These are phyloP conservation scores for Capsicum baccatum DNA, from an alignment of 257 asterid species.

Conservation along the genomic window DNA sequence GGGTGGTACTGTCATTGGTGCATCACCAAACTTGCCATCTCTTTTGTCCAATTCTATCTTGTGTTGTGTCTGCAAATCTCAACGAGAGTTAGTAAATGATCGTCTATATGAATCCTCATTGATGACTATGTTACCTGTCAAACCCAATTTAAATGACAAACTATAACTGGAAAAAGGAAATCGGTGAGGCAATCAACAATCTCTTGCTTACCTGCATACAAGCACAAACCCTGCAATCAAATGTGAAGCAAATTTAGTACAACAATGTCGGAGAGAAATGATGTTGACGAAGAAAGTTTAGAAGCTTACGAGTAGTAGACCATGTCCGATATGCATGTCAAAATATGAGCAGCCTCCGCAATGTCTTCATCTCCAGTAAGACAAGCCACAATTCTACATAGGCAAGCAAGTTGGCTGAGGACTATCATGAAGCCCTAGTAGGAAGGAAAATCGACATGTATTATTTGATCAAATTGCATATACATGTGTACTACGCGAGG, in stretches of 20 bases:
- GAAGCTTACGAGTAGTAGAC: slow-evolving; percentile 42
- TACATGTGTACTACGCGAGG: background rate
- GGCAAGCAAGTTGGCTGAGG: slow-evolving; percentile 47
- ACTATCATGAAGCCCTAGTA: slow-evolving; percentile 47
- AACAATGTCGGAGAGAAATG: too few relatives aligned
- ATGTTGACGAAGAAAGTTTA: background rate
- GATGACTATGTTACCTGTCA: background rate
- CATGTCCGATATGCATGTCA: slow-evolving; percentile 41
- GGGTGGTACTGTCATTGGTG: slow-evolving; percentile 45
- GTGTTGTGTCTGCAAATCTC: slow-evolving; percentile 51
- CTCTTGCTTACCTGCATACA: slow-evolving; percentile 51
- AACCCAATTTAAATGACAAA: background rate
- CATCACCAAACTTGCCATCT: slow-evolving; percentile 43
- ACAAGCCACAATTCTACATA: slow-evolving; percentile 43
- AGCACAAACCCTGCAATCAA: slow-evolving; percentile 50
- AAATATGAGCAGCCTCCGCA: slow-evolving; percentile 38
- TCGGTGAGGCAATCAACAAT: background rate
- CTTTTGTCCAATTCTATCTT: slow-evolving; percentile 52
- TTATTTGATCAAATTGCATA: background rate
- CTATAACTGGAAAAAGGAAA: background rate
- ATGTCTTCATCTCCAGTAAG: slow-evolving; percentile 41
- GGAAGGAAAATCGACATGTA: background rate
- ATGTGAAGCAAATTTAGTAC: background rate
- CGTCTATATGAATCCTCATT: background rate
- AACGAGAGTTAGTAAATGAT: slow-evolving; percentile 20